Percentiles rank a stretch among this genome's conserved stretches.
Evolutionary conservation across 2,329 filamentous ascomycete genomes (phyloP).

Genomic region (Colletotrichum limetticola): DNA sequence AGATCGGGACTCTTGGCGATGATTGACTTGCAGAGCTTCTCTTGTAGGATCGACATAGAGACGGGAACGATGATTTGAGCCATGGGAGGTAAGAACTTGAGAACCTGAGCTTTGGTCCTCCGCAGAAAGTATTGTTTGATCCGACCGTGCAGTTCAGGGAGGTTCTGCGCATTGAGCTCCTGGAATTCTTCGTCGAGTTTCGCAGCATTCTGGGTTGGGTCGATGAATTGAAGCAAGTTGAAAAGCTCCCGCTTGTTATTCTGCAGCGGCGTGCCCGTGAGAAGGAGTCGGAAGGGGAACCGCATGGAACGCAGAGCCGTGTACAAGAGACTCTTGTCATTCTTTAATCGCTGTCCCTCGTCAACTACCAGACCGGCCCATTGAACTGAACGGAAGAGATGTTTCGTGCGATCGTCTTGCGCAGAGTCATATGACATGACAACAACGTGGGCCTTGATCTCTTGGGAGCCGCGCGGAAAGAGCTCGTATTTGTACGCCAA

Average conservation of each 20-base stretch:
- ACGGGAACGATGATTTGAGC: slow-evolving; percentile 94
- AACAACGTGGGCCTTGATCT: slow-evolving; percentile 88
- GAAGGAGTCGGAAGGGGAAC: slow-evolving; percentile 83
- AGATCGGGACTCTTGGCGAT: slow-evolving; percentile 90
- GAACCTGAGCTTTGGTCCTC: slow-evolving; percentile 88
- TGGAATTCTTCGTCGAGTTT: slow-evolving; percentile 79
- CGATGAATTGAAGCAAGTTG: slow-evolving; percentile 95
- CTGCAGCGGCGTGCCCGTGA: slow-evolving; percentile 93
- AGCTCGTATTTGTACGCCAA: slow-evolving; percentile 87
- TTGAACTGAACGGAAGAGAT: slow-evolving; percentile 74
- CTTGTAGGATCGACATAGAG: slow-evolving; percentile 94
- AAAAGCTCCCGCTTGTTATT: slow-evolving; percentile 97
- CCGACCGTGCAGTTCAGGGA: slow-evolving; percentile 82
- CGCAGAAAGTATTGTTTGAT: slow-evolving; percentile 78
- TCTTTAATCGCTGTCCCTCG: slow-evolving; percentile 95
- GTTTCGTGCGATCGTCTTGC: slow-evolving; percentile 74
- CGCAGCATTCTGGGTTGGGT: slow-evolving; percentile 75
- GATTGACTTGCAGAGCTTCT: slow-evolving; percentile 94
- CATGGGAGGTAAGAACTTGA: slow-evolving; percentile 93
- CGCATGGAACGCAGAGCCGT: slow-evolving; percentile 76
- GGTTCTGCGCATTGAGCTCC: slow-evolving; percentile 84
- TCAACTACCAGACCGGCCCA: slow-evolving; percentile 94
- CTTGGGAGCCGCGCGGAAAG: slow-evolving; percentile 73
- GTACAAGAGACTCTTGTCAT: slow-evolving; percentile 88
- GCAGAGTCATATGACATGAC: slow-evolving; percentile 96